A percentile compares a stretch with the other conserved stretches of the same genome.
Evolutionary conservation across 768 basidiomycete genomes (phyloP).

Genomic region (Russula olivacea): DNA sequence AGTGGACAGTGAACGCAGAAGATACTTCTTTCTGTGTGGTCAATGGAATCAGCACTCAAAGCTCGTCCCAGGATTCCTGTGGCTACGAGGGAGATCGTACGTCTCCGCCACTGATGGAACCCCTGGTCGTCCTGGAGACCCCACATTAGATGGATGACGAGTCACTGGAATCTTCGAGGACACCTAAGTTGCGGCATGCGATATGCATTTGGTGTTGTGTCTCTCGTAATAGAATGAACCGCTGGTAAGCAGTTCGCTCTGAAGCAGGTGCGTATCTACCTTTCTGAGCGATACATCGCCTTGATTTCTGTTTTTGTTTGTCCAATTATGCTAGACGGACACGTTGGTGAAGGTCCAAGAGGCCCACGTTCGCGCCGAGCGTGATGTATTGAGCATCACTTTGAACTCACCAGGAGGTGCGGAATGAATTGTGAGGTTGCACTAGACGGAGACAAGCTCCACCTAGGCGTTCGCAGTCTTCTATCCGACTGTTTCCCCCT

Average conservation of each 20-base stretch:
- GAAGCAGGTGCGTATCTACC: slow-evolving; percentile 67
- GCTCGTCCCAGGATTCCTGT: slow-evolving; percentile 68
- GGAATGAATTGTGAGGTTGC: no score
- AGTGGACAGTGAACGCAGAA: slow-evolving; percentile 38
- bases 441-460: slow-evolving; percentile 93
- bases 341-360: no score
- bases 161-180: slow-evolving; percentile 22
- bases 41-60: slow-evolving; percentile 66
- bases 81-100: slow-evolving; percentile 64
- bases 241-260: slow-evolving; percentile 81
- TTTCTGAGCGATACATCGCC: slow-evolving; percentile 25
- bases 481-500: slow-evolving; percentile 19
- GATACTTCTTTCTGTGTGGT: slow-evolving; percentile 64
- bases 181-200: slow-evolving; percentile 26
- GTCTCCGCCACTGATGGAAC: slow-evolving; percentile 41
- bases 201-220: slow-evolving; percentile 94
- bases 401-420: slow-evolving; percentile 62
- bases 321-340: no score
- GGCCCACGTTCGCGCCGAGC: no score
- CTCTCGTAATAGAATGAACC: slow-evolving; percentile 77
- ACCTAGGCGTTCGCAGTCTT: slow-evolving; percentile 53
- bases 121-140: slow-evolving; percentile 53
- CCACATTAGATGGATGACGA: slow-evolving; percentile 49
- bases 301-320: slow-evolving; percentile 21
- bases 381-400: slow-evolving; percentile 29